Evolutionary conservation across 1,284 basidiomycete species (phyloP), one percentile per base, ranked within the genome.

Genomic region (Rhodotorula sp.): DNA sequence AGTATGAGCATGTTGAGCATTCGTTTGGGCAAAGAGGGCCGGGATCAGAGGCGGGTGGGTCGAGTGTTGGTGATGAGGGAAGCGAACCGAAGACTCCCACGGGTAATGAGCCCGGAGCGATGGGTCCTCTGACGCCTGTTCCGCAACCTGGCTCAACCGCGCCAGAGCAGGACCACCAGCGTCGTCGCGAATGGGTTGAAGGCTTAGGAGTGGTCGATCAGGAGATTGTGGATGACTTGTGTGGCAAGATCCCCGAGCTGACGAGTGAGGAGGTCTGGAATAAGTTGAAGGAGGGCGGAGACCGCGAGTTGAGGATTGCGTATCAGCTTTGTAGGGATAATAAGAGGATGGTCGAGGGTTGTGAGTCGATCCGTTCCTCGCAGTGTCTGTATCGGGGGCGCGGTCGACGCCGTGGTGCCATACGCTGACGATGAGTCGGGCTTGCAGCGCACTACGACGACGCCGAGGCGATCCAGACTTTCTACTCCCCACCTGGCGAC

Each of bases 301-400:
- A 95, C 53, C 96, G 97, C 78, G 90, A 93, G 68, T 89, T 98
- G 79, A 95, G 97, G 81, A 94, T 99, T 24, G 94, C 95, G 0
- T 99, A 98, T 80, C 89, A 95, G 86, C 84, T 98, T 3, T 84
- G 96, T 64, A 84, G 93, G 63, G 95, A 98, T 79, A 94, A 95
- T 82, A 86, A 88, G 76, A 83, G 93, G 54, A 86, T 91, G 70
- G 87, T 93, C n/a, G 87, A 89, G 79, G 73, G 71, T 30, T 66
- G 67, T 66, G 60, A 44, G 60, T 46, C 20, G 27, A 34, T 91
- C 80, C 81, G 90, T 8, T 59, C 54, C 64, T 32, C n/a, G 20
- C 34, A 19, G 44, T 39, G 15, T 30, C 24, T 8, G 27, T 13
- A 17, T 8, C 7, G 13, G 11, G n/a, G 39, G 5, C 39, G 39